phyloP scores from a whole-genome alignment of 345 rosid species.

The Turnera subulata region DNA sequence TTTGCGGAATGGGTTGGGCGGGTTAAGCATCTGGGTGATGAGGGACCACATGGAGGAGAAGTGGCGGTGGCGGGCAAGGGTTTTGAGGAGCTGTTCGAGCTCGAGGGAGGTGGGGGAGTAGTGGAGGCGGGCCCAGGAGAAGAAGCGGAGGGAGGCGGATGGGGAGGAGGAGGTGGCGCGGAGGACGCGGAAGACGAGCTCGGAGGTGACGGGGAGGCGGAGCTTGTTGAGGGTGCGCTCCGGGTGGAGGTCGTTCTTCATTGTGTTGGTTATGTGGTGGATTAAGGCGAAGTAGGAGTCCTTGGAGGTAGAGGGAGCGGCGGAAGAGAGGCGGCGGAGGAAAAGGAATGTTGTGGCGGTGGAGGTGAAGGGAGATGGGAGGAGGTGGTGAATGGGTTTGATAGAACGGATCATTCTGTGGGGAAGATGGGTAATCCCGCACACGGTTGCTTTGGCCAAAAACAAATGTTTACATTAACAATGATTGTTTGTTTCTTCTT shows the following conservation, averaged over 20 bases:
- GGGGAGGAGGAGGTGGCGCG: constrained; percentile 68
- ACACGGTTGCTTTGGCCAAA: too few relatives aligned
- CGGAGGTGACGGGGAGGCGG: constrained; percentile 50
- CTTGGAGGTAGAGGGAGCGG: constrained; percentile 16
- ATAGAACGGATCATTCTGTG: too few relatives aligned
- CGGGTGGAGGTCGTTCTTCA: constrained; percentile 73
- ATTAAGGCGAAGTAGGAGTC: constrained; percentile 77
- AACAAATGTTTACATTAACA: too few relatives aligned
- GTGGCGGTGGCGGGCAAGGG: constrained; percentile 47
- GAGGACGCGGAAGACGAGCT: constrained; percentile 80
- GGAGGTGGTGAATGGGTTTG: too few relatives aligned
- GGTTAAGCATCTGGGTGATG: constrained; percentile 43
- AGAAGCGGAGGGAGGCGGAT: constrained; percentile 72
- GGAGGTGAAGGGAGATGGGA: too few relatives aligned
- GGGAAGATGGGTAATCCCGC: too few relatives aligned
- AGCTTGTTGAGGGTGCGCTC: constrained; percentile 59
- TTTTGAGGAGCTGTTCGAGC: constrained; percentile 64
- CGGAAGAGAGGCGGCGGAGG: background rate
- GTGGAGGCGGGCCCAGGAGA: constrained; percentile 69
- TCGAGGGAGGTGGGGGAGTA: constrained; percentile 70
- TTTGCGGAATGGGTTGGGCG: background rate
- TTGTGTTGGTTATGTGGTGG: constrained; percentile 73
- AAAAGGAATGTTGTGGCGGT: too few relatives aligned
- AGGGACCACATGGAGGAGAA: constrained; percentile 83
- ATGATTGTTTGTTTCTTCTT: too few relatives aligned